Conservation (phyloP, 768 basidiomycete genomes). For the Porpolomopsis calyptriformis region DNA sequence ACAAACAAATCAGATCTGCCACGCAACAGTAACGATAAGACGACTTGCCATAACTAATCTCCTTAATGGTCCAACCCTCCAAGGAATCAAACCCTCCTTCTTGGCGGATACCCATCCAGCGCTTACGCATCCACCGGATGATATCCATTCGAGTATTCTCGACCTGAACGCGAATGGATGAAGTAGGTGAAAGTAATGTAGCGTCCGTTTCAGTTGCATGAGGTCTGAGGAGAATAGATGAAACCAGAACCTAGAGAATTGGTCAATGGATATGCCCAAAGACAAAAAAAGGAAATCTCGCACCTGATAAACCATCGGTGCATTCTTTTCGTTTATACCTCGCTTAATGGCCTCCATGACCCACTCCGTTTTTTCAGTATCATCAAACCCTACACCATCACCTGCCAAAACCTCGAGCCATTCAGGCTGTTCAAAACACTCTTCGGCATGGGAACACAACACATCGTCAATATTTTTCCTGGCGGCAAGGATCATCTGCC, state of each 20-base stretch:
- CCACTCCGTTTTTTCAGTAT: conserved; percentile 68
- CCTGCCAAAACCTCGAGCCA: conserved; percentile 69
- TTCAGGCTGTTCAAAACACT: conserved; percentile 56
- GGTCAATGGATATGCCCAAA: not conserved
- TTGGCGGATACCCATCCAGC: conserved; percentile 67
- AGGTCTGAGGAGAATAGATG: conserved; percentile 57
- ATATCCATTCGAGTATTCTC: conserved; percentile 63
- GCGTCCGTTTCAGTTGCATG: conserved; percentile 46
- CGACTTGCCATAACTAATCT: conserved; percentile 74
- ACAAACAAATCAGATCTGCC: not conserved
- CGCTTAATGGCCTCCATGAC: conserved; percentile 56
- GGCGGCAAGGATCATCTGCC: conserved; percentile 56
- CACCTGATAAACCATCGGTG: conserved; percentile 69
- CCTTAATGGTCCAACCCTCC: conserved; percentile 83
- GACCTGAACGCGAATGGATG: conserved; percentile 58
- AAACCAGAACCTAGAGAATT: conserved; percentile 51
- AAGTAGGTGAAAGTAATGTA: conserved; percentile 60
- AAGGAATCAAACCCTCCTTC: conserved; percentile 73
- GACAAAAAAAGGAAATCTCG: conserved; percentile 3
- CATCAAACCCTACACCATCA: conserved; percentile 66
- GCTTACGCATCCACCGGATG: conserved; percentile 61
- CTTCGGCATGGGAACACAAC: conserved; percentile 46
- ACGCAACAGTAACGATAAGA: not conserved
- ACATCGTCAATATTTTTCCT: conserved; percentile 55
- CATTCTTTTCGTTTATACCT: conserved; percentile 55